Evolutionary conservation across 2,329 filamentous ascomycete species (phyloP).

Genomic region (Claviceps capensis): DNA sequence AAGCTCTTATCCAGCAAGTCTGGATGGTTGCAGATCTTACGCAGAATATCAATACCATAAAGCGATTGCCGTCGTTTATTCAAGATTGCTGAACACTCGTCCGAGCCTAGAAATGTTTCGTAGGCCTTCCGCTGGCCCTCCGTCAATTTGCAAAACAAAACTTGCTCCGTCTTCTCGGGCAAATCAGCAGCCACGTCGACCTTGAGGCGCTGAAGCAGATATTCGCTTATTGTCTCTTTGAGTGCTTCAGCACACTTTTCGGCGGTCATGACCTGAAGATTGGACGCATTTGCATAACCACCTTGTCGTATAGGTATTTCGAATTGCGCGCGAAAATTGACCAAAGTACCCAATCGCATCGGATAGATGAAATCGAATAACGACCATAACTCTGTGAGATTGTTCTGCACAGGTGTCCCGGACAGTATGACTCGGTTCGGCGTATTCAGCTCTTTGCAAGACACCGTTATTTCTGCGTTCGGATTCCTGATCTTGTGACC

Average conservation of each 20-base stretch:
- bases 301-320: conserved; percentile 88
- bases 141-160: conserved; percentile 89
- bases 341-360: conserved; percentile 83
- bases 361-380: conserved; percentile 96
- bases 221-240: conserved; percentile 87
- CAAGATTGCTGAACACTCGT: conserved; percentile 75
- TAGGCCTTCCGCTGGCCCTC: conserved; percentile 64
- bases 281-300: conserved; percentile 89
- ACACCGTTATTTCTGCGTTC: conserved; percentile 85
- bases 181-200: conserved; percentile 86
- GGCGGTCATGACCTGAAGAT: conserved; percentile 86
- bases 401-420: conserved; percentile 96
- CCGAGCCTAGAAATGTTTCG: conserved; percentile 64
- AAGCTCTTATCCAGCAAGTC: conserved; percentile 60
- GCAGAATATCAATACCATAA: conserved; percentile 79
- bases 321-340: conserved; percentile 82
- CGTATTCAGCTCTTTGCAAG: conserved; percentile 86
- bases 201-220: conserved; percentile 84
- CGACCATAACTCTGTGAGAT: conserved; percentile 88
- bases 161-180: conserved; percentile 90
- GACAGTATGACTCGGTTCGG: conserved; percentile 86
- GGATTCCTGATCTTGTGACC: conserved; percentile 98
- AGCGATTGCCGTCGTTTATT: conserved; percentile 63
- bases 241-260: conserved; percentile 87
- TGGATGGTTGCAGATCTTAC: conserved; percentile 96